Percentiles rank a stretch among this genome's conserved stretches.
These are phyloP conservation scores for Mycena albidolilacea DNA, from an alignment of 768 basidiomycete species.

Conservation along the genomic window DNA sequence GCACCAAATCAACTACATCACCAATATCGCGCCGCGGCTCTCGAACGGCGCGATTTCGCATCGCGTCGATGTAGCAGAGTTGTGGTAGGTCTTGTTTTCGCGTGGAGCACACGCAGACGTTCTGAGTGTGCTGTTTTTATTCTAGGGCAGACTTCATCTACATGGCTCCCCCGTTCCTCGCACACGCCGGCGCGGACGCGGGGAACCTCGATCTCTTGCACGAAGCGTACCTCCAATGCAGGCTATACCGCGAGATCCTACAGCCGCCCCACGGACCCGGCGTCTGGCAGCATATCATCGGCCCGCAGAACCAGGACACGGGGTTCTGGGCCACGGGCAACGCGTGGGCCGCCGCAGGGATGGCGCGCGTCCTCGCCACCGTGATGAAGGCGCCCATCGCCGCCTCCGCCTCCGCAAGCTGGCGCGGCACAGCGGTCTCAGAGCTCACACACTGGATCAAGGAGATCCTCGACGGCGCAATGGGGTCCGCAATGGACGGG, in stretches of 20 bases:
- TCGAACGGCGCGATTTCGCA: slow-evolving; percentile 65
- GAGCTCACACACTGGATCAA: slow-evolving; percentile 55
- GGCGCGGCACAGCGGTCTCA: slow-evolving; percentile 46
- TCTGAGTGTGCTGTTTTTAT: neutral
- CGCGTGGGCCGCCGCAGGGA: slow-evolving; percentile 44
- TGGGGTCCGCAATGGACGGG: slow-evolving; percentile 47
- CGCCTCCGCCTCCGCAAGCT: slow-evolving; percentile 39
- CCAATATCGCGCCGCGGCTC: slow-evolving; percentile 54
- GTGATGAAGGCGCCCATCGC: slow-evolving; percentile 58
- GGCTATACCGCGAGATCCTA: slow-evolving; percentile 57
- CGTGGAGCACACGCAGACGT: no score
- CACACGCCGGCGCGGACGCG: slow-evolving; percentile 54
- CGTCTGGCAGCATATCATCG: slow-evolving; percentile 56
- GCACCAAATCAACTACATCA: slow-evolving; percentile 51
- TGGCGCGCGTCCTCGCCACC: slow-evolving; percentile 56
- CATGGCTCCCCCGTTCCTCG: slow-evolving; percentile 60
- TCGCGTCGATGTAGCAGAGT: slow-evolving; percentile 52
- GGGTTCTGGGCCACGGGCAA: slow-evolving; percentile 45
- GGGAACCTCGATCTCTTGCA: slow-evolving; percentile 55
- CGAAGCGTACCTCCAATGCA: slow-evolving; percentile 56
- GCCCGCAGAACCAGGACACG: slow-evolving; percentile 38
- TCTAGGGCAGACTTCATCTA: slow-evolving; percentile 55
- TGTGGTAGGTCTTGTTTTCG: slow-evolving; percentile 53
- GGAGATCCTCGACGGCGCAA: slow-evolving; percentile 63
- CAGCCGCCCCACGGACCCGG: slow-evolving; percentile 34